phyloP scores from a whole-genome alignment of 2,329 filamentous ascomycete genomes.

The Venturia pyrina region DNA sequence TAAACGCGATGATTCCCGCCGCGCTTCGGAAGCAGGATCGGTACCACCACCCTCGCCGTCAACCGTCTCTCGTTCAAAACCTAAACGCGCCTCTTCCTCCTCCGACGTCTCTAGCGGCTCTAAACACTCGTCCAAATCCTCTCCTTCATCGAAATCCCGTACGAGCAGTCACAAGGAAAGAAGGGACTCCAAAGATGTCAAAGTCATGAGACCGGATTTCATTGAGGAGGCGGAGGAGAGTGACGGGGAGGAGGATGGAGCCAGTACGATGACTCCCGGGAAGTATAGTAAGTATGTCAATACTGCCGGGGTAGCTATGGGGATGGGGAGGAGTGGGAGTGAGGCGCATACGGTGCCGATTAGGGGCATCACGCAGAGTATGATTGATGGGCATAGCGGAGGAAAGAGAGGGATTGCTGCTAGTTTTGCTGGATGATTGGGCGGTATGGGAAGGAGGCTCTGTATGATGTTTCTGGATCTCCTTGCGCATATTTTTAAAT shows the following conservation, averaged over 20 bases:
- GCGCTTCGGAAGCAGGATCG: neutral
- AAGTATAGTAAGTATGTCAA: slow-evolving; percentile 10
- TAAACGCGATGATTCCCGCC: neutral
- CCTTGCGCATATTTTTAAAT: no score
- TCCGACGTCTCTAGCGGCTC: slow-evolving; percentile 9
- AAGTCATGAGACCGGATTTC: slow-evolving; percentile 11
- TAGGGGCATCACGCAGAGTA: slow-evolving; percentile 28
- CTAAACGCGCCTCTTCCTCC: neutral
- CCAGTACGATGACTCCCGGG: slow-evolving; percentile 18
- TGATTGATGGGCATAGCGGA: slow-evolving; percentile 23
- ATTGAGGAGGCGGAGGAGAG: slow-evolving; percentile 17
- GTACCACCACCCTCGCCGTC: neutral
- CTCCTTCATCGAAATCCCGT: neutral
- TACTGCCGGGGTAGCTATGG: slow-evolving; percentile 7
- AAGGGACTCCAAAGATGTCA: neutral
- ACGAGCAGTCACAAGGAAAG: neutral
- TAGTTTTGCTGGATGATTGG: slow-evolving; percentile 6
- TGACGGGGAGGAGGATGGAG: slow-evolving; percentile 12
- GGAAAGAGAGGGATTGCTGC: slow-evolving; percentile 19
- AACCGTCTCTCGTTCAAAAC: neutral
- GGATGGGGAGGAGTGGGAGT: slow-evolving; percentile 21
- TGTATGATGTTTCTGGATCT: neutral
- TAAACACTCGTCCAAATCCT: slow-evolving; percentile 13
- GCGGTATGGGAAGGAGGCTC: neutral
- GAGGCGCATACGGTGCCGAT: slow-evolving; percentile 25